Evolutionary conservation across 805 yeast species (phyloP), one percentile per base, ranked within the genome.

Genomic region (Saturnispora gosingensis): DNA sequence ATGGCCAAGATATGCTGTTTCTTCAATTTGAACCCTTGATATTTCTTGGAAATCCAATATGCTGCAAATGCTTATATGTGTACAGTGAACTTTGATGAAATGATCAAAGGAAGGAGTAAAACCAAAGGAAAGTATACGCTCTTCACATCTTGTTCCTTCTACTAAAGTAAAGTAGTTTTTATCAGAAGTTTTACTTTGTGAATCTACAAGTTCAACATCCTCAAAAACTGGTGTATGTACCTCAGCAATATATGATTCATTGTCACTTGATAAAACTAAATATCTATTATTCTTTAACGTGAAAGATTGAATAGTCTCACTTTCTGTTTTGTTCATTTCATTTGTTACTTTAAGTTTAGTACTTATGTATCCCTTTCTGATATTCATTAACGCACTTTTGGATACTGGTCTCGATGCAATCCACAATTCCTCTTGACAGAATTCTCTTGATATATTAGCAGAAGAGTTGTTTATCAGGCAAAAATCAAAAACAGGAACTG

Each of bases 351-450:
- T 36, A 9, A 56, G 54, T 45, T 60, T 64, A 11, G 55, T 56
- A 2, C 66, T 63, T 2, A 54, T 15, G 22, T 54, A 55, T 2
- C 69, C 70, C 15, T 48, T 51, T 22, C 59, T 55, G 4, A 67
- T 40, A 43, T 59, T 58, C 48, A 64, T 48, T 16, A 67, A 39
- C 8, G 67, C 50, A 8, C 64, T 63, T 8, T 57, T 57, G 16
- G 51, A 50, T 7, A 56, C 66, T 18, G 54, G 47, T 15, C 66
- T 59, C 1, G 66, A 64, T n/a, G 59, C 47, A 35, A 61, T 55
- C 71, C 71, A 67, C 4, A 67, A 44, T 46, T 66, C 69, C 30
- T 63, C 53, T 3, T 59, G 54, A 8, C 64, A 52, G 2, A 55
- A 48, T 16, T 56, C 52, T 43, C 56, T 59, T 7, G 59, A 59